A percentile compares a stretch with the other conserved stretches of the same genome.
phyloP scores from a whole-genome alignment of 1,284 basidiomycete genomes.

The Sparassis latifolia region DNA sequence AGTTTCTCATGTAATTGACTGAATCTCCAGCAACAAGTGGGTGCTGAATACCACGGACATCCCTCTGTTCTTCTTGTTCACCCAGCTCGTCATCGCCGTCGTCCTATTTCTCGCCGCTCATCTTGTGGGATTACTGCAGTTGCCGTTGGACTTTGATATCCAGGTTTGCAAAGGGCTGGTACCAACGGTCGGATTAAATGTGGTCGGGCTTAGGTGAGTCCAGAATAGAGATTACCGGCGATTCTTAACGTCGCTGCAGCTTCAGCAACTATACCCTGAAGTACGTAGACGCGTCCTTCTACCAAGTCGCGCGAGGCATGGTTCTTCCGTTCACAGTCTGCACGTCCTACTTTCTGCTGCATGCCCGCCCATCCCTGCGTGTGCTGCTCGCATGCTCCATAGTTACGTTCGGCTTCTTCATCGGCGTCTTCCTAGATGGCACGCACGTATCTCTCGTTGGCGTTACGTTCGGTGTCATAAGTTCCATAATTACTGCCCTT shows the following conservation, averaged over 20 bases:
- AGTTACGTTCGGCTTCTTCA: slow-evolving; percentile 80
- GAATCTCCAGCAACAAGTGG: slow-evolving; percentile 65
- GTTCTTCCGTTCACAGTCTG: slow-evolving; percentile 82
- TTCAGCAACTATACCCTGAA: slow-evolving; percentile 89
- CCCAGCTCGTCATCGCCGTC: slow-evolving; percentile 75
- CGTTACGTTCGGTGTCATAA: slow-evolving; percentile 68
- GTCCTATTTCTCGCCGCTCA: slow-evolving; percentile 65
- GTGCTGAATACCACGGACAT: slow-evolving; percentile 60
- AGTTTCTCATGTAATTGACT: slow-evolving; percentile 4
- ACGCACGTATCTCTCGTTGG: slow-evolving; percentile 56
- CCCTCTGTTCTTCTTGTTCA: slow-evolving; percentile 83
- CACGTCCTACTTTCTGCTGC: slow-evolving; percentile 69
- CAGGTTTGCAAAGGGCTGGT: slow-evolving; percentile 64
- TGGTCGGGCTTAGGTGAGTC: slow-evolving; percentile 71
- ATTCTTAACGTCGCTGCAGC: slow-evolving; percentile 29
- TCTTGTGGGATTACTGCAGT: slow-evolving; percentile 50
- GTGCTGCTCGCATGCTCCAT: slow-evolving; percentile 66
- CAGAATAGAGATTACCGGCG: background rate
- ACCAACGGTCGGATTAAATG: slow-evolving; percentile 69
- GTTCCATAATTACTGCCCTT: slow-evolving; percentile 70
- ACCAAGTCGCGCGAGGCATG: slow-evolving; percentile 84
- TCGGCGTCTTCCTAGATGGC: slow-evolving; percentile 77
- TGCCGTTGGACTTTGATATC: slow-evolving; percentile 54
- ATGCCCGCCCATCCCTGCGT: slow-evolving; percentile 63
- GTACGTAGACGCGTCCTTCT: slow-evolving; percentile 89